Evolutionary conservation across 805 yeast species (phyloP).

Genomic region (Cyberlindnera americana): DNA sequence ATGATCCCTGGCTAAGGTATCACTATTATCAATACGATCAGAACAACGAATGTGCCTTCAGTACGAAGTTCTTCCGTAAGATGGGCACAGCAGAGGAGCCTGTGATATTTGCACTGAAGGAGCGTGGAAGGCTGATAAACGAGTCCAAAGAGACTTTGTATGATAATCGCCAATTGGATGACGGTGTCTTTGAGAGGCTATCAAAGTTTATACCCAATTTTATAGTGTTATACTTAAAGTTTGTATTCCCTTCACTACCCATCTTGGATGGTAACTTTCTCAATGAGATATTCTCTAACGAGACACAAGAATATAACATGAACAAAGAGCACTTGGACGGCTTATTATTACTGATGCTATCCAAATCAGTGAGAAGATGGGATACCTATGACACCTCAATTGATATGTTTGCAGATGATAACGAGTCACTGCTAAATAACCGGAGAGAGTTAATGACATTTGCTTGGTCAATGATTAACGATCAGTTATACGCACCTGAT

Average conservation of each 20-base stretch:
- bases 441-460: constrained; percentile 6
- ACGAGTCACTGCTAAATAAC: constrained; percentile 6
- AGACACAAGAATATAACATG: constrained; percentile 8
- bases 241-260: constrained; percentile 9
- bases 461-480: constrained; percentile 7
- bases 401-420: constrained; percentile 9
- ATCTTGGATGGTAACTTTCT: constrained; percentile 14
- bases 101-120: constrained; percentile 10
- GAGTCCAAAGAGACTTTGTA: constrained; percentile 1
- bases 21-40: constrained; percentile 13
- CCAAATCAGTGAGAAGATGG: constrained; percentile 12
- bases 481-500: constrained; percentile 14
- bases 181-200: constrained; percentile 5
- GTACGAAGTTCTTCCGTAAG: constrained; percentile 10
- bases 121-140: background rate
- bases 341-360: constrained; percentile 4
- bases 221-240: constrained; percentile 10
- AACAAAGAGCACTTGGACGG: constrained; percentile 9
- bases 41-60: constrained; percentile 13
- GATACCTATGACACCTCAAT: constrained; percentile 14
- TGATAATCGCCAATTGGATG: background rate
- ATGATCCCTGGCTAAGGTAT: constrained; percentile 16
- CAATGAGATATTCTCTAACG: constrained; percentile 13
- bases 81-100: constrained; percentile 9
- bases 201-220: constrained; percentile 10